Conservation (phyloP, 179 eudicot species). For the Gypsophila paniculata region DNA sequence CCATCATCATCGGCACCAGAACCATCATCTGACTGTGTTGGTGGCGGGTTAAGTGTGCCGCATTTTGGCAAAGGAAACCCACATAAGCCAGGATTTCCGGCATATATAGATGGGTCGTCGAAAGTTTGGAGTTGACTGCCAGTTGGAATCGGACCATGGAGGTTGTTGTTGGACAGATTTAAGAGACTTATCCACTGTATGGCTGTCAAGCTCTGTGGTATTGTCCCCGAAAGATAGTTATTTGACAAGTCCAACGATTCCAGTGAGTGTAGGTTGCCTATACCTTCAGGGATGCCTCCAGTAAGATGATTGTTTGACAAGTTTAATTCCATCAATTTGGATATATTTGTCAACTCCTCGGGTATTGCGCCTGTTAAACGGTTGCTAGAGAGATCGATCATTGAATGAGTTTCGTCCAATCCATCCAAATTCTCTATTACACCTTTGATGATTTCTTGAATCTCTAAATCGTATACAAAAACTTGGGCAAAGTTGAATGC, state of each 20-base stretch:
- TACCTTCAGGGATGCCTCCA: neutral
- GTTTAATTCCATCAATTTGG: conserved; percentile 4
- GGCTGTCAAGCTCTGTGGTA: neutral
- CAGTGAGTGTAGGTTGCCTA: neutral
- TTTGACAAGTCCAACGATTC: conserved; percentile 14
- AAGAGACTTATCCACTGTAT: neutral
- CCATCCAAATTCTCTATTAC: neutral
- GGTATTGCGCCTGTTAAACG: conserved; percentile 5
- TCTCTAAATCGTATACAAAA: neutral
- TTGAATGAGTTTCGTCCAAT: neutral
- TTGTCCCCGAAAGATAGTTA: conserved; percentile 5
- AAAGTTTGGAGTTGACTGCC: conserved; percentile 13
- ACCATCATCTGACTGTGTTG: neutral
- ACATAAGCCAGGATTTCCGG: conserved; percentile 1
- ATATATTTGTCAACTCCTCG: neutral
- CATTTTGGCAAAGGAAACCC: conserved; percentile 8
- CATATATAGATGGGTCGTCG: conserved; percentile 5
- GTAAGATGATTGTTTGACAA: conserved; percentile 10
- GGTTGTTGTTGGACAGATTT: conserved; percentile 10
- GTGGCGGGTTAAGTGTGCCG: neutral
- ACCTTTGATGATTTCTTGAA: conserved; percentile 11
- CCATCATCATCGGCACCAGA: neutral
- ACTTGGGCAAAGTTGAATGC: neutral
- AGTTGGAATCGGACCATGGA: conserved; percentile 8
- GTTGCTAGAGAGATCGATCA: neutral